Base-by-base conservation (phyloP, 345 rosid genomes). In the Pistacia atlantica region DNA sequence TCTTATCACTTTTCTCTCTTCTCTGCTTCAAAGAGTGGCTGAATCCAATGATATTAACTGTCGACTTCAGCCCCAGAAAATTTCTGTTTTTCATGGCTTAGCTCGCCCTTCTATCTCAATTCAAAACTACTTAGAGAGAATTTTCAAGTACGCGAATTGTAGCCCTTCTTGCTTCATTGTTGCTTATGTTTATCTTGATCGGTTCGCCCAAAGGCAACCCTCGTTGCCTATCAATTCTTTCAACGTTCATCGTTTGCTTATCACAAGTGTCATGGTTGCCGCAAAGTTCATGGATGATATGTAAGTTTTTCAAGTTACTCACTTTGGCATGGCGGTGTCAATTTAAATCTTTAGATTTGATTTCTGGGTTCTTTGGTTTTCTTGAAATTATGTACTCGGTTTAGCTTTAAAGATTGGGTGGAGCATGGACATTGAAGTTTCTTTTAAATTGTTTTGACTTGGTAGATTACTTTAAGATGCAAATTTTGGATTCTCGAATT, bases 281-380 rank as follows among this genome's bases (percentile, higher is more conserved):
- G 97, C 93, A 37, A 93, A 95, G 85, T 95, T 95, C 88, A 86
- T 95, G 91, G 98, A 95, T 81, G 98, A 95, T 81, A 84, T 84
- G 98, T 93, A 78, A 88, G 97, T 84, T 79, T 59, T 75, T 55
- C 3, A 0, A 48, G 11, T 17, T 73, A 65, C 35, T 18, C 38
- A 3, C n/a, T 20, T 59, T 20, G 5, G 31, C 54, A 11, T 12
- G 48, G 46, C 38, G 22, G 35, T 13, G 18, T 12, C 13, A 16
- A 8, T n/a, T 33, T 7, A 35, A 59, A 4, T 69, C 51, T 45
- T 75, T 46, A 45, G 8, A 45, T 74, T 76, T 46, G 10, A 10
- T 14, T 42, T 57, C 28, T 59, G 46, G 52, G 22, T 48, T 67
- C 42, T 35, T 35, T 38, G 37, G 42, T 64, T 17, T 64, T 58